Evolutionary conservation across 495 filamentous ascomycete species (phyloP), one percentile per base, ranked within the genome.

Genomic region (Peziza echinospora): DNA sequence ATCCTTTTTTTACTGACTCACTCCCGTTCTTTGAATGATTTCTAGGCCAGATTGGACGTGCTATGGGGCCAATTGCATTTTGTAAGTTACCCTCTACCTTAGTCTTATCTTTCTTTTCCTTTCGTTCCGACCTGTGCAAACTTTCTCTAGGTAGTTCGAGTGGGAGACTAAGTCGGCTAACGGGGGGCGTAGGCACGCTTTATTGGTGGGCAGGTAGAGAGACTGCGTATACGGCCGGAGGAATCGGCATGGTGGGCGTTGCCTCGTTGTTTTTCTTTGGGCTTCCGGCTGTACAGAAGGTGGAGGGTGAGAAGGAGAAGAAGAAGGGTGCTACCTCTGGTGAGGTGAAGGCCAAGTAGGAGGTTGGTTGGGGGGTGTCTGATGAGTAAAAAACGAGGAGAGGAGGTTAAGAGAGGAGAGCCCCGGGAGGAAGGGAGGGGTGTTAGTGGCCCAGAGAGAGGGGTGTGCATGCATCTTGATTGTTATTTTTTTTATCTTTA

Each of bases 141-240:
- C 47, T 50, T 41, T n/a, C n/a, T n/a, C n/a, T n/a, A n/a, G n/a
- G n/a, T n/a, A n/a, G n/a, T n/a, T n/a, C n/a, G n/a, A n/a, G n/a
- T n/a, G n/a, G n/a, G n/a, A n/a, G n/a, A n/a, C n/a, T n/a, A n/a
- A n/a, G n/a, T n/a, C n/a, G n/a, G n/a, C n/a, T n/a, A n/a, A n/a
- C n/a, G n/a, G n/a, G n/a, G n/a, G n/a, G n/a, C n/a, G n/a, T 28
- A 59, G 56, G 56, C 53, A 78, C 82, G n/a, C 67, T 99, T 48
- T 99, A 96, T 64, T 99, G 89, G 89, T 99, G 91, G 91, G 86
- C 83, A 24, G 89, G 91, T 0, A 66, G 89, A 30, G 78, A 91
- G 55, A 64, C 76, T 13, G 89, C 89, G 0, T 99, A 93, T 60
- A 67, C 65, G 1, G 67, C 80, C 58, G 91, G 89, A 3, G 82